Evolutionary conservation across 2,329 filamentous ascomycete species (phyloP).

Genomic region (Microdochium nivale): DNA sequence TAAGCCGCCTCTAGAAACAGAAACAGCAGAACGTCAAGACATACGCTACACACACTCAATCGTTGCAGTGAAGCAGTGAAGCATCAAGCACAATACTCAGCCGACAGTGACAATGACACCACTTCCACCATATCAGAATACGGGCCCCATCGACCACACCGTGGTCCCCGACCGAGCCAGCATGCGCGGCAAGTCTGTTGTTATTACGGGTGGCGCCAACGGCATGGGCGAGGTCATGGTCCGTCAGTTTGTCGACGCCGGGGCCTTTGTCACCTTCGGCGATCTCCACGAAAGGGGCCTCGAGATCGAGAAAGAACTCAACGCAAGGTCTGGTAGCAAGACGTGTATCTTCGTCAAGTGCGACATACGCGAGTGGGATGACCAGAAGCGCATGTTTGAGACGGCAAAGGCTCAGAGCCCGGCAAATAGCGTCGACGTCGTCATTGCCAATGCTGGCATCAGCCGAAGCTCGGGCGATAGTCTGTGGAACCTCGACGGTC

Average conservation of each 20-base stretch:
- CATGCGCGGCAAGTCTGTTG: constrained; percentile 32
- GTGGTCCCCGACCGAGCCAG: constrained; percentile 23
- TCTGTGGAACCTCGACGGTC: constrained; percentile 28
- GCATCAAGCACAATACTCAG: too few species aligned
- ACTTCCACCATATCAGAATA: constrained; percentile 18
- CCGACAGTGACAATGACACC: constrained; percentile 2
- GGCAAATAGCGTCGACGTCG: constrained; percentile 30
- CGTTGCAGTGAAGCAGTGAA: too few species aligned
- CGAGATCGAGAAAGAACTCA: constrained; percentile 21
- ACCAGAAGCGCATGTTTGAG: constrained; percentile 31
- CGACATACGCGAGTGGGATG: constrained; percentile 32
- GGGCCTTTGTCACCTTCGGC: constrained; percentile 31
- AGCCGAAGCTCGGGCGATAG: constrained; percentile 24
- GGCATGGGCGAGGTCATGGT: constrained; percentile 30
- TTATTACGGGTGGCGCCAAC: constrained; percentile 38
- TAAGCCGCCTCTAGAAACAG: too few species aligned
- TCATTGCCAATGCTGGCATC: constrained; percentile 39
- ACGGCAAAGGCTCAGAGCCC: constrained; percentile 26
- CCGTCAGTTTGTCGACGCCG: constrained; percentile 22
- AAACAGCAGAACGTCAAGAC: too few species aligned
- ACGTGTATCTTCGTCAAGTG: constrained; percentile 26
- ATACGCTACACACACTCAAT: too few species aligned
- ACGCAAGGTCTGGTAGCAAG: constrained; percentile 8
- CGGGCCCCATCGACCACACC: constrained; percentile 24
- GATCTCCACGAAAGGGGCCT: constrained; percentile 26